These are phyloP conservation scores for Solanum bulbocastanum DNA, from an alignment of 257 asterid genomes.

Conservation along the genomic window DNA sequence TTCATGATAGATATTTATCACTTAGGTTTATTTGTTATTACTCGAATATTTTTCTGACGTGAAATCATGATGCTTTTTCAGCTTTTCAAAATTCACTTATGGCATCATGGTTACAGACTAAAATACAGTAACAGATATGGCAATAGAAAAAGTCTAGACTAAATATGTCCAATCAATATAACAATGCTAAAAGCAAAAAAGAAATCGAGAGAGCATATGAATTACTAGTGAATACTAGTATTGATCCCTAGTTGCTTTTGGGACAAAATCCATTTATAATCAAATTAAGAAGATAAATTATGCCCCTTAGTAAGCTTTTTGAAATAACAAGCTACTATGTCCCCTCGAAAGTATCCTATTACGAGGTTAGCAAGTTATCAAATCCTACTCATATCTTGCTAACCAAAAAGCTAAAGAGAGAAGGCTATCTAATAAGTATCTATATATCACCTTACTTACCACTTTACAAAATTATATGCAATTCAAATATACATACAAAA, in stretches of 20 bases:
- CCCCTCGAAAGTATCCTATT: background rate
- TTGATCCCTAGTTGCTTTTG: background rate
- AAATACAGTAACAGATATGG: background rate
- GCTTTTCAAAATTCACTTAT: background rate
- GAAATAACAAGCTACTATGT: background rate
- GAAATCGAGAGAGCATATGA: background rate
- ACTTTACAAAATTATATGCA: background rate
- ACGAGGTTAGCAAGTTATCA: background rate
- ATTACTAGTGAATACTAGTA: background rate
- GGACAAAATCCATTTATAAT: background rate
- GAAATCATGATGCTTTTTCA: background rate
- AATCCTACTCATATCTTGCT: background rate
- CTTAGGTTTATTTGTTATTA: background rate
- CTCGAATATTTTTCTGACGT: background rate
- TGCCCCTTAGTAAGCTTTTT: background rate
- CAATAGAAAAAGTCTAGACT: background rate
- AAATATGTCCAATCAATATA: background rate
- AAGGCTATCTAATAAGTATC: background rate
- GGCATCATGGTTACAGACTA: background rate
- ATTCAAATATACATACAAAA: background rate
- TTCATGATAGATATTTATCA: background rate
- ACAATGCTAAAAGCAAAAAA: background rate
- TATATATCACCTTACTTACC: background rate
- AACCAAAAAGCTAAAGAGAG: background rate
- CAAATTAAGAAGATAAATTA: background rate